These are phyloP conservation scores for Huntiella bhutanensis DNA, from an alignment of 2,329 filamentous ascomycete species.

Conservation along the genomic window DNA sequence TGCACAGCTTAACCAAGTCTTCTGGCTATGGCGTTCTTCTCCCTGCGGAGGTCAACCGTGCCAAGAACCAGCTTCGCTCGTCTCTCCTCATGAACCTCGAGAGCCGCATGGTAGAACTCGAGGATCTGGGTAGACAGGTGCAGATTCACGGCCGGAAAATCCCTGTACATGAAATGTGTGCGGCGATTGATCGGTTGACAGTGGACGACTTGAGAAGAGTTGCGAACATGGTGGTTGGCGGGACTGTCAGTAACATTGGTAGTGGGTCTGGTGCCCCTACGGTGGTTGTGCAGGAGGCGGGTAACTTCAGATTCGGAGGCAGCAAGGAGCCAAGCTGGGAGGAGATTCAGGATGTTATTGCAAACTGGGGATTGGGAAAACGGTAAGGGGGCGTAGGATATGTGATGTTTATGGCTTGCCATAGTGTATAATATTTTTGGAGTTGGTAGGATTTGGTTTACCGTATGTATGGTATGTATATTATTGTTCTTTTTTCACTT, in stretches of 20 bases:
- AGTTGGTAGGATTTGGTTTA: too few relatives aligned
- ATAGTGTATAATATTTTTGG: too few relatives aligned
- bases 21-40: conserved; percentile 55
- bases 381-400: neutral
- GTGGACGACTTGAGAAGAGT: conserved; percentile 67
- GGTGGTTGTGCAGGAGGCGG: conserved; percentile 82
- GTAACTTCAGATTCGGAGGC: conserved; percentile 29
- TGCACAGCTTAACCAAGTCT: conserved; percentile 59
- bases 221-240: conserved; percentile 58
- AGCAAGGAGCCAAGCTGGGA: conserved; percentile 60
- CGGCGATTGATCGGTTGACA: conserved; percentile 63
- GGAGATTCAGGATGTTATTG: conserved; percentile 74
- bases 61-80: conserved; percentile 89
- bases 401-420: neutral
- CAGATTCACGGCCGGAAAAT: conserved; percentile 93
- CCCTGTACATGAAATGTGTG: conserved; percentile 83
- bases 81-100: conserved; percentile 94
- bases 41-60: conserved; percentile 63
- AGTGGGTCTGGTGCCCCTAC: conserved; percentile 74
- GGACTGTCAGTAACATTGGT: conserved; percentile 55
- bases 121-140: conserved; percentile 85
- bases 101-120: conserved; percentile 89
- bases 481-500: too few relatives aligned
- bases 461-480: too few relatives aligned
- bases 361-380: conserved; percentile 49